phyloP scores from a whole-genome alignment of 192 early-diverging fungal species.

The Obelidium mucronatum region DNA sequence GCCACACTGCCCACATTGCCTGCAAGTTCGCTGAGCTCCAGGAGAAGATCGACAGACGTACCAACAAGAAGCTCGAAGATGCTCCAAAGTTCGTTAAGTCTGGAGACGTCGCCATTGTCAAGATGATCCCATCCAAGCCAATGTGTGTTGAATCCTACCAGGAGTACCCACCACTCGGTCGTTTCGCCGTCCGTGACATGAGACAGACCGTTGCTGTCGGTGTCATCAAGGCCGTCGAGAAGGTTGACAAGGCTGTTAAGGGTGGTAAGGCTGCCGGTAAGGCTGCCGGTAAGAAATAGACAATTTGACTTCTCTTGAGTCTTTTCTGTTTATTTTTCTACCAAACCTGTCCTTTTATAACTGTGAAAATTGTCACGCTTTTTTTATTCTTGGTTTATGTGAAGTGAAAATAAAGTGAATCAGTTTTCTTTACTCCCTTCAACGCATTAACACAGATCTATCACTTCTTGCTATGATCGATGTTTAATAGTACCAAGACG shows the following conservation, averaged over 20 bases:
- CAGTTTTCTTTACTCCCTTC: too few relatives aligned
- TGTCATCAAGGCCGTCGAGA: slow-evolving; percentile 93
- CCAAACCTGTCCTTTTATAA: background rate
- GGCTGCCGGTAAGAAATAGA: slow-evolving; percentile 37
- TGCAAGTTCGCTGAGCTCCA: slow-evolving; percentile 92
- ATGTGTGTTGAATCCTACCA: slow-evolving; percentile 95
- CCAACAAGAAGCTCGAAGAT: slow-evolving; percentile 92
- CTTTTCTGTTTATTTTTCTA: background rate
- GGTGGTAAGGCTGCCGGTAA: slow-evolving; percentile 36
- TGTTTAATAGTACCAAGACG: too few relatives aligned
- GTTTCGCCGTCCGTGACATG: slow-evolving; percentile 98
- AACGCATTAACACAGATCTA: too few relatives aligned
- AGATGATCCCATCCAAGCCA: slow-evolving; percentile 94
- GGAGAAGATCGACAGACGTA: slow-evolving; percentile 96
- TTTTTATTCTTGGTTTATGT: too few relatives aligned
- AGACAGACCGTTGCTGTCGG: slow-evolving; percentile 97
- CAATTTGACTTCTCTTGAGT: background rate
- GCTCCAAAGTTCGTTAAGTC: slow-evolving; percentile 95
- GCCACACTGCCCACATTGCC: slow-evolving; percentile 97
- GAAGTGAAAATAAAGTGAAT: too few relatives aligned
- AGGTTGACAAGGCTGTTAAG: slow-evolving; percentile 47
- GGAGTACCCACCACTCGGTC: slow-evolving; percentile 93
- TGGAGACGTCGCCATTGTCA: slow-evolving; percentile 94
- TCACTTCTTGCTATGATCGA: too few relatives aligned
- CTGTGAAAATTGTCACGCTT: too few relatives aligned